phyloP scores from a whole-genome alignment of 164 flowering plant genomes.

The Houttuynia cordata region DNA sequence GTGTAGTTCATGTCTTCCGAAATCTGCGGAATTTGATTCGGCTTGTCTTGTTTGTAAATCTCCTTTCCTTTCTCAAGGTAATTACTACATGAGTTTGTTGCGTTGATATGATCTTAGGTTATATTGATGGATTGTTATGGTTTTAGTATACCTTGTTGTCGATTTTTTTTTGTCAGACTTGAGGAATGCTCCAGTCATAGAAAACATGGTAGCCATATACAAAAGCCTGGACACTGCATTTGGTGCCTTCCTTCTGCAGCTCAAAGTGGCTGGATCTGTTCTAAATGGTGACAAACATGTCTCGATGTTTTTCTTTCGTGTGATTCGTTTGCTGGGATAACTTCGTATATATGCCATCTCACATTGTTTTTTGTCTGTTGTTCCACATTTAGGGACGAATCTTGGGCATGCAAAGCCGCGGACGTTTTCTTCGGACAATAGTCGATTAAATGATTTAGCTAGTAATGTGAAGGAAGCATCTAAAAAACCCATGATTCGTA shows the following conservation, averaged over 20 bases:
- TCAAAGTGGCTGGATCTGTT: conserved; percentile 1
- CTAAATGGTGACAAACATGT: background rate
- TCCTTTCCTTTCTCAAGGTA: conserved; percentile 25
- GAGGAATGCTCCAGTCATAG: conserved; percentile 35
- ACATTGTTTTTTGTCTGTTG: background rate
- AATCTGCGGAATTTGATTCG: conserved; percentile 8
- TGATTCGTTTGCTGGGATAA: too few relatives aligned
- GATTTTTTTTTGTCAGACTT: conserved; percentile 20
- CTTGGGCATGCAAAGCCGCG: background rate
- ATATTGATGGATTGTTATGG: too few relatives aligned
- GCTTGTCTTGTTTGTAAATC: conserved; percentile 40
- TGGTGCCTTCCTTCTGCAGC: conserved; percentile 15
- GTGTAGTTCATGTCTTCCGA: conserved; percentile 36
- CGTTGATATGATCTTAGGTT: too few relatives aligned
- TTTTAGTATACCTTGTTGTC: background rate
- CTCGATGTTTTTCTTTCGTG: background rate
- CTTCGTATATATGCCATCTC: background rate
- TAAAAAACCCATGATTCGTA: background rate
- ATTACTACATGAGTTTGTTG: background rate
- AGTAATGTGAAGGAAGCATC: conserved; percentile 1
- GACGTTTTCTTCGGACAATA: background rate
- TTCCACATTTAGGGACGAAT: background rate
- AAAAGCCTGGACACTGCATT: conserved; percentile 39
- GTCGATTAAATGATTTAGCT: background rate
- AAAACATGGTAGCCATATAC: conserved; percentile 38